A percentile compares a stretch with the other conserved stretches of the same genome.
Conservation (phyloP, 805 yeast genomes). For the Pichia cephalocereana region DNA sequence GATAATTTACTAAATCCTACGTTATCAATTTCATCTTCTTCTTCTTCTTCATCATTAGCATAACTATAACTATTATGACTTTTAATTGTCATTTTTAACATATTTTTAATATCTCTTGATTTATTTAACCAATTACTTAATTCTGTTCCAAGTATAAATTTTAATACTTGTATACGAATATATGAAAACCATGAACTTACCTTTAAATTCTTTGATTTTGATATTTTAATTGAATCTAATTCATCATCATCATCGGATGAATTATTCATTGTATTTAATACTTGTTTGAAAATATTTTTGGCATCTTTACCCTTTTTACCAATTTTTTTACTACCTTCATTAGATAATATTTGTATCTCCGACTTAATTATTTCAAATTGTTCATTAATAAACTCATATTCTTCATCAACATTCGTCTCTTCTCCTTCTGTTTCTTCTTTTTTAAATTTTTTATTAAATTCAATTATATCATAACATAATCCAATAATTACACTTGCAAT, state of each 20-base stretch:
- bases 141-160: conserved; percentile 44
- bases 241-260: background rate
- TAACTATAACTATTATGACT: conserved; percentile 7
- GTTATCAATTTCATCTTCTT: background rate
- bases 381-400: conserved; percentile 21
- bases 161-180: conserved; percentile 37
- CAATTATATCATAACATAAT: conserved; percentile 42
- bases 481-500: conserved; percentile 51
- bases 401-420: conserved; percentile 33
- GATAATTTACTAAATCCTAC: background rate
- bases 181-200: conserved; percentile 44
- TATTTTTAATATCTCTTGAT: conserved; percentile 16
- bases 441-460: conserved; percentile 27
- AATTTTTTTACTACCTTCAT: conserved; percentile 45
- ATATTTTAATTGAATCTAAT: conserved; percentile 27
- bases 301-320: conserved; percentile 57
- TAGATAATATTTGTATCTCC: conserved; percentile 34
- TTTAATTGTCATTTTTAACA: conserved; percentile 15
- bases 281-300: conserved; percentile 53
- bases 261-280: conserved; percentile 21
- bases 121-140: conserved; percentile 38
- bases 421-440: conserved; percentile 24
- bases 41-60: background rate
- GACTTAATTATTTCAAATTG: conserved; percentile 21
- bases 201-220: conserved; percentile 36